phyloP scores from a whole-genome alignment of 176 grass and related monocot genomes.

The barley (Hordeum vulgare) region DNA sequence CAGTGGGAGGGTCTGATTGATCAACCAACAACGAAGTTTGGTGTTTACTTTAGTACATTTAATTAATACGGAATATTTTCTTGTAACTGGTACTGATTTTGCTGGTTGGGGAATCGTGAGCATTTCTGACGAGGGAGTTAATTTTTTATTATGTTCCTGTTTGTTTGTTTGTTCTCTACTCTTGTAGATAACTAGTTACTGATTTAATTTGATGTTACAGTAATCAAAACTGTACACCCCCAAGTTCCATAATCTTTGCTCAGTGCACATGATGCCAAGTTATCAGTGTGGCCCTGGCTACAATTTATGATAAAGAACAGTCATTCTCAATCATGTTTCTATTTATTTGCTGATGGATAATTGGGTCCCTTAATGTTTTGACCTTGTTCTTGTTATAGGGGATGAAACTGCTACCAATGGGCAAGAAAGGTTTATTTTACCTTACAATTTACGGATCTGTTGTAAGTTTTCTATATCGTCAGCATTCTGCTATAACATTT shows the following conservation, averaged over 20 bases:
- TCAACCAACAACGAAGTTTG: background rate
- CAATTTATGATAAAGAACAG: background rate
- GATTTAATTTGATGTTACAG: background rate
- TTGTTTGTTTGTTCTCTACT: background rate
- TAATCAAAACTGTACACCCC: background rate
- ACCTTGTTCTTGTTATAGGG: conserved; percentile 41
- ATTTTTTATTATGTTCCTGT: background rate
- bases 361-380: conserved; percentile 6
- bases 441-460: conserved; percentile 93
- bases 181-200: background rate
- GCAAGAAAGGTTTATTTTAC: conserved; percentile 83
- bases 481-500: conserved; percentile 5
- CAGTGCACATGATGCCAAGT: background rate
- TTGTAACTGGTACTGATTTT: background rate
- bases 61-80: background rate
- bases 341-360: background rate
- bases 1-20: background rate
- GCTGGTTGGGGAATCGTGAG: background rate
- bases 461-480: conserved; percentile 34
- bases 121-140: background rate
- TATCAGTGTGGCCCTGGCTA: background rate
- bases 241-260: background rate
- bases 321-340: background rate
- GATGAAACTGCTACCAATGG: conserved; percentile 91
- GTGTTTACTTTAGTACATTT: background rate